Base-by-base conservation (phyloP, 805 yeast genomes). In the Grigorovia yakushimaensis region DNA sequence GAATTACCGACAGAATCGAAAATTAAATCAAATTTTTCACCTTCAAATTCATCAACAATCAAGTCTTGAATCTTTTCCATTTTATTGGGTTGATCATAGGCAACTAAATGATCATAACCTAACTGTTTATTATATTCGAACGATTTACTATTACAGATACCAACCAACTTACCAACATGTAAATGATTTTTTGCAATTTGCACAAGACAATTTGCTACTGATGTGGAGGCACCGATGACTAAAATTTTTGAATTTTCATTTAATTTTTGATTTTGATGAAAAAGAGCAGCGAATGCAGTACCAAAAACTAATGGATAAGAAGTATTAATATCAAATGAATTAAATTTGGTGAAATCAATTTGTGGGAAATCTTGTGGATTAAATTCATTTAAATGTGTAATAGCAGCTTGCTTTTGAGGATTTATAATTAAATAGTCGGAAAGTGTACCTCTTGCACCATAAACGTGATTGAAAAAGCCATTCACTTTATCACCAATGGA, bases 181-280 rank as follows among this genome's bases (percentile, higher is more conserved):
- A 69, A 69, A 42, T 65, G 59, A 38, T 72, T 61, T 60, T 76
- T 81, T 9, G 82, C 77, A 39, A 84, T 60, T 60, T 81, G 85
- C 35, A 78, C 67, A 4, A 73, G 69, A 49, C 69, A 72, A 24
- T 72, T 59, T 20, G 89, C 88, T 15, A 83, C 88, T 13, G 81
- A 66, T 1, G 94, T 79, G 8, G 84, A 81, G 22, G 84, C 91
- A 37, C 95, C 95, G 42, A 84, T 67, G 19, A 86, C 72, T 43
- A 84, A 68, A 4, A 83, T 76, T 49, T 71, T 74, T 5, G 78
- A 68, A 37, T 66, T 68, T 19, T 76, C 64, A 11, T 27, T 42
- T 33, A 39, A 49, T 33, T 64, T 60, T 48, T 70, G 68, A 3
- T 60, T 59, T 23, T 56, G 53, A 6, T 56, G 49, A 8, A 60